These are phyloP conservation scores for Leccinum disarticulatum DNA, from an alignment of 768 basidiomycete species.

Conservation along the genomic window DNA sequence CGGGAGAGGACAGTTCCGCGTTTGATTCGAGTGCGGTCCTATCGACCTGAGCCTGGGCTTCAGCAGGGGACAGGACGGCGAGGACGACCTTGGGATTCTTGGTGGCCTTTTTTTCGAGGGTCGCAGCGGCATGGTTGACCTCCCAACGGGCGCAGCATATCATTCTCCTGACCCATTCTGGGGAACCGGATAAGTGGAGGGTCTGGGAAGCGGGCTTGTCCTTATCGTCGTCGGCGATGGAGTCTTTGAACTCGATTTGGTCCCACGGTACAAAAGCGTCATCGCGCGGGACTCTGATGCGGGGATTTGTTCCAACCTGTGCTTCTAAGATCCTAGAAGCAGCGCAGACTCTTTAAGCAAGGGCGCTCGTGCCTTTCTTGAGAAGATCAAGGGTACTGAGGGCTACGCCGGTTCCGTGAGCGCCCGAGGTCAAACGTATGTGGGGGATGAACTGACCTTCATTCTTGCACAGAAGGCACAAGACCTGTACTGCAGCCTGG, in stretches of 20 bases:
- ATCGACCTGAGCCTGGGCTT: conserved; percentile 29
- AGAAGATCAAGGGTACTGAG: conserved; percentile 89
- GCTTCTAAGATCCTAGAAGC: conserved; percentile 89
- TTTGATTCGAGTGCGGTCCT: conserved; percentile 15
- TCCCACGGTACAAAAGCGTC: conserved; percentile 86
- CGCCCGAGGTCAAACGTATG: not conserved
- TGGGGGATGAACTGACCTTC: conserved; percentile 60
- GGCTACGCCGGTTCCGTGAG: conserved; percentile 44
- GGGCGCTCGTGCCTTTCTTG: conserved; percentile 81
- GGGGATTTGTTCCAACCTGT: conserved; percentile 79
- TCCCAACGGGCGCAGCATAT: conserved; percentile 85
- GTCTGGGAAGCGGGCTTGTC: conserved; percentile 25
- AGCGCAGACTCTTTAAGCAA: conserved; percentile 80
- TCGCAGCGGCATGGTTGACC: conserved; percentile 47
- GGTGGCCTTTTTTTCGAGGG: conserved; percentile 21
- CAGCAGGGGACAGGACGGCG: conserved; percentile 48
- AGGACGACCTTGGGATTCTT: conserved; percentile 54
- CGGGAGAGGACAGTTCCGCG: conserved; percentile 45
- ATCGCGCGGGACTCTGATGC: conserved; percentile 79
- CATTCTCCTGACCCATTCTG: conserved; percentile 84
- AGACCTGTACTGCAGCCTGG: conserved; percentile 21
- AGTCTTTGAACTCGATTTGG: conserved; percentile 54
- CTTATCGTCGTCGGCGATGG: conserved; percentile 23
- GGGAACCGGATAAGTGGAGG: conserved; percentile 43
- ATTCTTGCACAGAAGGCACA: conserved; percentile 17